These are phyloP conservation scores for Massospora cicadina DNA, from an alignment of 371 early-diverging fungal species.

Conservation along the genomic window DNA sequence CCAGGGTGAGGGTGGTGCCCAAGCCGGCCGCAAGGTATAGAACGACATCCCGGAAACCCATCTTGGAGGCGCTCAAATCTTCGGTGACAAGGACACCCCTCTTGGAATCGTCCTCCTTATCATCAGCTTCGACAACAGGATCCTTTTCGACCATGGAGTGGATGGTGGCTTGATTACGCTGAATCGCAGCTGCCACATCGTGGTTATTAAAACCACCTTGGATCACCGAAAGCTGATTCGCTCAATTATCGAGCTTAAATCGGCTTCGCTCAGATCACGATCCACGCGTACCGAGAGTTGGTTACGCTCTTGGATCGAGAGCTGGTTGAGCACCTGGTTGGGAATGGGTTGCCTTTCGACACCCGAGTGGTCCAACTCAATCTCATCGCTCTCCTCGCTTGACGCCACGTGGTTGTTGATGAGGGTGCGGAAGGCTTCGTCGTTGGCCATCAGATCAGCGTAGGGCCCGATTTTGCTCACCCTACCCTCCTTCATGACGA, in stretches of 20 bases:
- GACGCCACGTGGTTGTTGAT: conserved; percentile 13
- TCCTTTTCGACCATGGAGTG: conserved; percentile 2
- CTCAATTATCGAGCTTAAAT: conserved; percentile 3
- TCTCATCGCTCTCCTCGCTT: conserved; percentile 18
- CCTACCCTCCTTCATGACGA: conserved; percentile 44
- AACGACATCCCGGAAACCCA: conserved; percentile 8
- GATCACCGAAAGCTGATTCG: conserved; percentile 8
- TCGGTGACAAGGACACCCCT: conserved; percentile 7
- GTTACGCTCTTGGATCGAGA: conserved; percentile 11
- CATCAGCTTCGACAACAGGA: background rate
- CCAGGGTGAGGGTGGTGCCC: conserved; percentile 21
- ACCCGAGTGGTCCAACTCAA: conserved; percentile 25
- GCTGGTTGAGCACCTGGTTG: conserved; percentile 17
- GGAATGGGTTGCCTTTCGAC: background rate
- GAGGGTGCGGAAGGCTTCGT: conserved; percentile 21
- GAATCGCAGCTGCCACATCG: conserved; percentile 2
- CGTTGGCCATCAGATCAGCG: conserved; percentile 34
- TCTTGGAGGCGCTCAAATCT: conserved; percentile 8
- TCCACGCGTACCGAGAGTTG: conserved; percentile 1
- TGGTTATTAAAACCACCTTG: background rate
- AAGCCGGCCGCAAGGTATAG: conserved; percentile 14
- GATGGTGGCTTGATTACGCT: conserved; percentile 12
- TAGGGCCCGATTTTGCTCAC: conserved; percentile 48
- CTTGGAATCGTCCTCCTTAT: conserved; percentile 8
- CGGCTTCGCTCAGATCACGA: background rate